Base-by-base conservation (phyloP, 257 asterid species). In the Ocimum tenuiflorum region DNA sequence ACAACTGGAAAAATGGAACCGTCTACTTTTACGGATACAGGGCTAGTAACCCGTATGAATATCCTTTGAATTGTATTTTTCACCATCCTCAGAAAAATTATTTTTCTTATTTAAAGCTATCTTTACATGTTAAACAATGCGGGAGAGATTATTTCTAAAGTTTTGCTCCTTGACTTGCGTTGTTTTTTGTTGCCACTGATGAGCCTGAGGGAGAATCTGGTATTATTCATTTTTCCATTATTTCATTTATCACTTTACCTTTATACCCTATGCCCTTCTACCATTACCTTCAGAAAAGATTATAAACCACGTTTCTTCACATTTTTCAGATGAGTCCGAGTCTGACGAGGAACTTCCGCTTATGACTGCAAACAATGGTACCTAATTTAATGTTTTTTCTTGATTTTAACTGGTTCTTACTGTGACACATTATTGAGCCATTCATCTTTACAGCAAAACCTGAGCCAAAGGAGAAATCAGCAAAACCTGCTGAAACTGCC, bases 1-100 rank as follows among this genome's bases (percentile, higher is more conserved):
- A 91, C 75, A 86, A 83, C 77, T 86, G 86, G 86, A 85, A 88
- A 73, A 75, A 42, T 75, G 98, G 95, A 48, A 86, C 85, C 55
- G 87, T 91, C 63, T 82, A 73, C 79, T 89, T 88, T 75, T 81
- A 67, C 50, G 98, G 98, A 14, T 91, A 91, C 74, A 74, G 2
- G 76, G 85, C 95, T 33, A 8, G 6, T 2, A 82, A 82, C 77
- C 87, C 87, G 10, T 60, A 33, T 43, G 88, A 79, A 91, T 90
- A 87, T 85, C 96, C 96, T 88, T 79, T 71, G 8, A 51, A 39
- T 71, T 27, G 17, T 20, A 0, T n/a, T 19, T n/a, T 68, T 7
- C 3, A n/a, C n/a, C n/a, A n/a, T n/a, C n/a, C n/a, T n/a, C n/a
- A n/a, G n/a, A n/a, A n/a, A n/a, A n/a, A n/a, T n/a, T n/a, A n/a